phyloP scores from a whole-genome alignment of 2,329 filamentous ascomycete species.

The Xylaria arbuscula region DNA sequence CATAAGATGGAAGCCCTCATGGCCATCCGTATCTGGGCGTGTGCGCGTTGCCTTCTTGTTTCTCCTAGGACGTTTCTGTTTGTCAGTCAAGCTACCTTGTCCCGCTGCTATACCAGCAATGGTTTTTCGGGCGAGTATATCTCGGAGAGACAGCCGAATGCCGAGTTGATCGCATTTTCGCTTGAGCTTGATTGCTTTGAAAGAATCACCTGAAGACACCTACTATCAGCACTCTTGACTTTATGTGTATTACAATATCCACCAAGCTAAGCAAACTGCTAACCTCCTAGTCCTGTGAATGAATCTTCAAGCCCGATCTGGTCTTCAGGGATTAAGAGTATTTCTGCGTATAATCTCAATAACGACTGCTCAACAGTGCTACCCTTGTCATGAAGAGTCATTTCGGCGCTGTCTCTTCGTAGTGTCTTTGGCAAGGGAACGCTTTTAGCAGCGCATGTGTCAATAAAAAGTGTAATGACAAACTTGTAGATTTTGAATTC shows the following conservation, averaged over 20 bases:
- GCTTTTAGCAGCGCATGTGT: neutral
- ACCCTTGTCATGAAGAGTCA: neutral
- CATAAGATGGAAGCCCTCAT: conserved; percentile 21
- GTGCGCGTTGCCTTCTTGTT: neutral
- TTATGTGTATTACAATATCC: neutral
- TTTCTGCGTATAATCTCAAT: conserved; percentile 23
- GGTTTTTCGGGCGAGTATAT: conserved; percentile 19
- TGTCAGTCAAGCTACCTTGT: neutral
- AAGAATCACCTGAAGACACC: conserved; percentile 19
- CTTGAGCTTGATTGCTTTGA: conserved; percentile 26
- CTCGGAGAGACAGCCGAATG: conserved; percentile 22
- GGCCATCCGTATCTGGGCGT: neutral
- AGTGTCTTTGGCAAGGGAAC: neutral
- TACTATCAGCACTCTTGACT: neutral
- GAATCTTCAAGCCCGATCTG: conserved; percentile 23
- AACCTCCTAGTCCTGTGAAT: conserved; percentile 26
- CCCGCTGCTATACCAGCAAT: conserved; percentile 19
- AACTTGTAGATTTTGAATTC: neutral
- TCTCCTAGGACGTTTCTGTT: neutral
- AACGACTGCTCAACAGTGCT: conserved; percentile 9
- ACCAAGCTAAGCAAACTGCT: neutral
- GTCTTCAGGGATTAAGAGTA: conserved; percentile 17
- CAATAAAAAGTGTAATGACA: neutral
- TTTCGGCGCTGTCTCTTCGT: neutral
- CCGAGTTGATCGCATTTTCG: conserved; percentile 24